Conservation (phyloP, 192 early-diverging fungal species). For the Phycomyces blakesleeanus region DNA sequence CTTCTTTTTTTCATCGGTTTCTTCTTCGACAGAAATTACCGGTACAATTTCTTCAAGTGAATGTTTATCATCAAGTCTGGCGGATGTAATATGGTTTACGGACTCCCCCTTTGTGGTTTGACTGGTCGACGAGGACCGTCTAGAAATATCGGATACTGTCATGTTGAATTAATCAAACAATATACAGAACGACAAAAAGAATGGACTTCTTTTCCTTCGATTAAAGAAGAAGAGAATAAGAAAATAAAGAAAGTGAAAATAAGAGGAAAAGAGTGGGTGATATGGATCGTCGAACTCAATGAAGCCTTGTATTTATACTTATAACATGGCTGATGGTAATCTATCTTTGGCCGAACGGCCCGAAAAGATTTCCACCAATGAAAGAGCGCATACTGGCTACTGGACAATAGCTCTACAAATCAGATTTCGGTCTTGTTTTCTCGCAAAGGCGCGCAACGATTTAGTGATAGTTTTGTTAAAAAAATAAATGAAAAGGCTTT, state of each 20-base stretch:
- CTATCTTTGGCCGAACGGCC: too few species aligned
- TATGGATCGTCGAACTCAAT: too few species aligned
- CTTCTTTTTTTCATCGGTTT: slow-evolving; percentile 12
- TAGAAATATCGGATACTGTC: not conserved
- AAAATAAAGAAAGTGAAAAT: not conserved
- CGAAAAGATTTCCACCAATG: too few species aligned
- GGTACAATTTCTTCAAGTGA: slow-evolving; percentile 8
- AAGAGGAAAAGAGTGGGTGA: not conserved
- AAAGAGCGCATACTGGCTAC: too few species aligned
- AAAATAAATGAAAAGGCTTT: too few species aligned
- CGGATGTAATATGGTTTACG: not conserved
- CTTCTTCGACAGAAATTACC: slow-evolving; percentile 8
- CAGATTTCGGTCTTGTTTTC: too few species aligned
- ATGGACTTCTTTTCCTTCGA: not conserved
- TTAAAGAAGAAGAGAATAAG: not conserved
- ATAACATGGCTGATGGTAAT: too few species aligned
- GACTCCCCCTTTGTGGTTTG: slow-evolving; percentile 9
- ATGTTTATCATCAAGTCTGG: slow-evolving; percentile 6
- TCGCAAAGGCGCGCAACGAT: too few species aligned
- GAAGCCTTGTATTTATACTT: too few species aligned
- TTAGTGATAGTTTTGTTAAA: too few species aligned
- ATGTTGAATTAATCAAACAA: not conserved
- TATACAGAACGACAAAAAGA: not conserved
- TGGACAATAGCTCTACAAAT: too few species aligned
- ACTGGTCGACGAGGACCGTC: slow-evolving; percentile 17